These are phyloP conservation scores for Diphasiastrum complanatum DNA, from an alignment of 83 land plant genomes.

Conservation along the genomic window DNA sequence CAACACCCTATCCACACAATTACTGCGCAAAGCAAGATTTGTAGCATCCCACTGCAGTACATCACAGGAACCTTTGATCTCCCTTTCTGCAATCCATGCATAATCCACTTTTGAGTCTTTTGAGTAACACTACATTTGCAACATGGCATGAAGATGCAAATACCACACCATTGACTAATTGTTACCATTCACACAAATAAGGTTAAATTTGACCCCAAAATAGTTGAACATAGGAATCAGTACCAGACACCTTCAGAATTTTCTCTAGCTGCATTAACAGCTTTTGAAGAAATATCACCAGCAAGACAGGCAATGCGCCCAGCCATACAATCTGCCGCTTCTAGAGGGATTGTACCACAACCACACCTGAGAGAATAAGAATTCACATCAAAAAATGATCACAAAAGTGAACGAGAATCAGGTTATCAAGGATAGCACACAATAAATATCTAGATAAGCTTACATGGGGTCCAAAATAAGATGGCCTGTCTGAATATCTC, in stretches of 20 bases:
- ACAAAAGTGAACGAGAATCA: too few species aligned
- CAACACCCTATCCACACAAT: slow-evolving; percentile 35
- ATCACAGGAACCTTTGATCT: slow-evolving; percentile 27
- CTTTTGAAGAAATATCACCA: slow-evolving; percentile 32
- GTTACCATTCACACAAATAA: too few species aligned
- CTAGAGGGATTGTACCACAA: slow-evolving; percentile 51
- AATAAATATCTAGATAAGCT: neutral
- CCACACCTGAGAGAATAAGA: slow-evolving; percentile 34
- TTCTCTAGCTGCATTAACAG: slow-evolving; percentile 29
- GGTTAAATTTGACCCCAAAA: too few species aligned
- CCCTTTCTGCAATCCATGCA: slow-evolving; percentile 9
- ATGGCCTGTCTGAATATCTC: slow-evolving; percentile 23
- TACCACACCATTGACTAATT: too few species aligned
- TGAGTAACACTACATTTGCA: slow-evolving; percentile 3
- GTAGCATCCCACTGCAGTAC: slow-evolving; percentile 42
- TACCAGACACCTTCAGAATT: slow-evolving; percentile 27
- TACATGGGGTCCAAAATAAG: slow-evolving; percentile 38
- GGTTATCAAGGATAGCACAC: neutral
- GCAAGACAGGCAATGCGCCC: slow-evolving; percentile 31
- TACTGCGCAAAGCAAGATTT: slow-evolving; percentile 34
- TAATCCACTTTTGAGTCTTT: neutral
- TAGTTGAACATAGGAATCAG: neutral
- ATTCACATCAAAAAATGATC: neutral
- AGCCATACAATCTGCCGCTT: slow-evolving; percentile 32
- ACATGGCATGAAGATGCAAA: neutral